Base-by-base conservation (phyloP, 2,329 filamentous ascomycete genomes). In the Sporothrix brasiliensis region DNA sequence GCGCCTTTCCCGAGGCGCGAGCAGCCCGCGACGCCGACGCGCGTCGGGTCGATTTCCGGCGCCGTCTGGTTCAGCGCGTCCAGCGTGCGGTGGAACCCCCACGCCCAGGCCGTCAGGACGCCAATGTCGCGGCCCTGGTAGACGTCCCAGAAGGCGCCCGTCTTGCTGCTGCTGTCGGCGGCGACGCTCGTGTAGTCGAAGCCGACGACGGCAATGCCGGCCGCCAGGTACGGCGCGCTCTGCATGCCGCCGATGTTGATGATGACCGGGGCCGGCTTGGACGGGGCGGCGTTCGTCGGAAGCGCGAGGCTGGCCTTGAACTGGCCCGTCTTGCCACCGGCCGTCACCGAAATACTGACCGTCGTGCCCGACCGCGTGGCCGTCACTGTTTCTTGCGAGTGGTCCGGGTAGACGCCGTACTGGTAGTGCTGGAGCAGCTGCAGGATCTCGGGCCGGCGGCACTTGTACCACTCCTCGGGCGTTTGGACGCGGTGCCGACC, bases 101-200 rank as follows among this genome's bases (percentile, higher is more conserved):
- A 87, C 14, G 84, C 83, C 85, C 85, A 86, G 14, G 84, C 84
- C 14, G 83, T 85, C 68, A 86, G 77, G 50, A 84, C 82, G 70
- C 84, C 83, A 67, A 85, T 83, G 72, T 85, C 83, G 71, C 78
- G 77, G 14, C 83, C 83, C 68, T 80, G 83, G 72, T 85, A 85
- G 44, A 85, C 72, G 19, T 81, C 79, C 82, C 82, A 85, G 69
- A 85, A 85, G 0, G 82, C 82, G 0, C 83, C 83, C 9, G 79
- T 81, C 78, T 84, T 84, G 52, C 78, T 77, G 73, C 83, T 84
- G 73, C 83, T 84, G 72, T 85, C 83, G 14, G 83, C 79, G 1
- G 83, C 81, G 0, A 85, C 83, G 41, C 76, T 78, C 6, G 79
- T 79, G 74, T 85, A 85, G 73, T 85, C 81, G 73, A 85, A 84